phyloP scores from a whole-genome alignment of 306 rosid species.

The Malus asiatica region DNA sequence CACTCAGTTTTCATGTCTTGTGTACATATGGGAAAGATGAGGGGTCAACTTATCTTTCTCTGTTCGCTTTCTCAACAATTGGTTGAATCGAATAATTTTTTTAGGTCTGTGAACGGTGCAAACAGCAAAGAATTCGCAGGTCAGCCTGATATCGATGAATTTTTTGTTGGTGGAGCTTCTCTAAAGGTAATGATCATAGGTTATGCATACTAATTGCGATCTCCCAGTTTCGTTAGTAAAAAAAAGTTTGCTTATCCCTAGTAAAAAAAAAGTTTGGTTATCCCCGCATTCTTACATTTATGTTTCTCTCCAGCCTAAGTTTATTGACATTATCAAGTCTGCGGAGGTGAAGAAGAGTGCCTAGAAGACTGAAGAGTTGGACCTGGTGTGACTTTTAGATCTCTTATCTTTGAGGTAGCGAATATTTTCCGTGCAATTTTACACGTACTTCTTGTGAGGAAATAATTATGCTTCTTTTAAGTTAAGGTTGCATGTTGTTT shows the following conservation, averaged over 20 bases:
- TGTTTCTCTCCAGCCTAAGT: constrained; percentile 27
- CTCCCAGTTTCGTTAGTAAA: background rate
- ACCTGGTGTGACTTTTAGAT: background rate
- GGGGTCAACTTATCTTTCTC: background rate
- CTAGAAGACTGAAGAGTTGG: background rate
- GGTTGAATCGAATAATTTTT: background rate
- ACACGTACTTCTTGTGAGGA: background rate
- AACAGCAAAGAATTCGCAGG: constrained; percentile 35
- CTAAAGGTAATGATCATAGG: constrained; percentile 18
- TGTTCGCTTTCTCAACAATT: background rate
- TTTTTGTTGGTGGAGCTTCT: constrained; percentile 51
- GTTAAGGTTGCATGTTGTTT: no score
- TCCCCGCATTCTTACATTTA: background rate
- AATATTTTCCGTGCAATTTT: constrained; percentile 8
- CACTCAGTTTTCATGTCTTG: background rate
- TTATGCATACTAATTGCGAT: background rate
- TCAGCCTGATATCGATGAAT: constrained; percentile 38
- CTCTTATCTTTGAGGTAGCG: constrained; percentile 1
- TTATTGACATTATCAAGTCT: constrained; percentile 37
- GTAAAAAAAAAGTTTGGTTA: background rate
- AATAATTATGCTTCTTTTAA: background rate
- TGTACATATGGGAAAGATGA: background rate
- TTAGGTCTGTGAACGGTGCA: constrained; percentile 41
- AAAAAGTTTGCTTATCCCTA: background rate
- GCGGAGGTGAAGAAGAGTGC: constrained; percentile 33